Base-by-base conservation (phyloP, 768 basidiomycete species). In the Phlebiopsis gigantea region DNA sequence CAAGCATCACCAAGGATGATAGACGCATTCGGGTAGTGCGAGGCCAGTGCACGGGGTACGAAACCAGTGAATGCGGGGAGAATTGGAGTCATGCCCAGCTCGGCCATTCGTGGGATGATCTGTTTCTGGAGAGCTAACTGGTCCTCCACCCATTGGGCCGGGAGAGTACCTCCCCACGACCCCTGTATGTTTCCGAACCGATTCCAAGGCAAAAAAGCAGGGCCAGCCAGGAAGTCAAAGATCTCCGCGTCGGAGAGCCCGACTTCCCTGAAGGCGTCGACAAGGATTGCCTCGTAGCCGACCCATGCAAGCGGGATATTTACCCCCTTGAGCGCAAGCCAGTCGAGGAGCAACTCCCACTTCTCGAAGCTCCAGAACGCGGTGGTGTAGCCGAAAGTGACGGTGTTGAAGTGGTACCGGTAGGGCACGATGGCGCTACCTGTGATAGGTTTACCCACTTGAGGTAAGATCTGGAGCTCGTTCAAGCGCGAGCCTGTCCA, bases 121-220 rank as follows among this genome's bases (percentile, higher is more conserved):
- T 66, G 66, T 55, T 72, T 70, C 57, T 73, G 72, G 4, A 76
- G 66, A 1, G 62, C 57, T 29, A 69, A 72, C 56, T 76, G 75
- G 46, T 75, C 71, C 17, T 65, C 53, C 46, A 75, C 58, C 75
- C 75, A 76, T 41, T 72, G 66, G 44, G 59, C 65, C 0, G 75
- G 72, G 5, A 75, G 64, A 10, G 60, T 59, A 0, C 73, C 70
- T 7, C 65, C 67, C 73, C 74, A 77, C 59, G 71, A 70, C 9
- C 71, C 69, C 57, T 75, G 75, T 29, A 75, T 71, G 51, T 76
- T 76, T 3, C 75, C 75, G 48, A 76, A 76, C 15, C 75, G 68
- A 58, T 75, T 75, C 73, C 74, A 76, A 0, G 75, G 69, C 39
- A 69, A 69, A 62, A 76, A 76, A 2, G 75, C 68, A 7, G 75